Base-by-base conservation (phyloP, 2,329 filamentous ascomycete genomes). In the Diaporthe amygdali region DNA sequence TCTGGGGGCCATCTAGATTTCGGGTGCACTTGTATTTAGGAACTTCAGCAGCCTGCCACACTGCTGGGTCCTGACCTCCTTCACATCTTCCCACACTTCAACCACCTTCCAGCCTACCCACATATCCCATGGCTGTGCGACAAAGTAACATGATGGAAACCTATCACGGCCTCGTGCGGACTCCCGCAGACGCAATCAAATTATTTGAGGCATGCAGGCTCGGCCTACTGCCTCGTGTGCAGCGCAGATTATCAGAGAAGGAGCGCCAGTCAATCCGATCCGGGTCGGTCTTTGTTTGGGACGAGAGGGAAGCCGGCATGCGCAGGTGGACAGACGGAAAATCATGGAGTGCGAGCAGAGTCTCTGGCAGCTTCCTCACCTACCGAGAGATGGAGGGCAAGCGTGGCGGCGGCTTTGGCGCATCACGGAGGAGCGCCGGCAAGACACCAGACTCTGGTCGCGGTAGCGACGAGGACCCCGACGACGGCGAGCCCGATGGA, bases 361-460 rank as follows among this genome's bases (percentile, higher is more conserved):
- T 99, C 0, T 98, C 96, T 0, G 96, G 96, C 66, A 98, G 96
- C 84, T 99, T 99, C 81, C 83, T 99, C 72, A 98, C 96, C 9
- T 99, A 99, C 79, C 89, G 96, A 47, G 96, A 99, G 80, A 99
- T 99, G 96, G 96, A 99, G 82, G 96, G 96, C 81, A 98, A 98
- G 87, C 90, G 96, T 74, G 95, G 95, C 68, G 94, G 94, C 72
- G 89, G 88, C 74, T 95, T 95, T 79, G 86, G 89, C 41, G 87
- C 80, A 82, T 79, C 85, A 78, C 83, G 88, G 49, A 85, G 79
- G 78, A 85, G 88, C 73, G 87, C 85, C 27, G 92, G 91, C 72
- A 96, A 95, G 84, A 95, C 94, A 10, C 94, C 95, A 41, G 95
- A 97, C 74, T 95, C 93, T 76, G 91, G 90, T 72, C 91, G 92